These are phyloP conservation scores for Alternaria infectoria DNA, from an alignment of 2,329 filamentous ascomycete genomes.

Conservation along the genomic window DNA sequence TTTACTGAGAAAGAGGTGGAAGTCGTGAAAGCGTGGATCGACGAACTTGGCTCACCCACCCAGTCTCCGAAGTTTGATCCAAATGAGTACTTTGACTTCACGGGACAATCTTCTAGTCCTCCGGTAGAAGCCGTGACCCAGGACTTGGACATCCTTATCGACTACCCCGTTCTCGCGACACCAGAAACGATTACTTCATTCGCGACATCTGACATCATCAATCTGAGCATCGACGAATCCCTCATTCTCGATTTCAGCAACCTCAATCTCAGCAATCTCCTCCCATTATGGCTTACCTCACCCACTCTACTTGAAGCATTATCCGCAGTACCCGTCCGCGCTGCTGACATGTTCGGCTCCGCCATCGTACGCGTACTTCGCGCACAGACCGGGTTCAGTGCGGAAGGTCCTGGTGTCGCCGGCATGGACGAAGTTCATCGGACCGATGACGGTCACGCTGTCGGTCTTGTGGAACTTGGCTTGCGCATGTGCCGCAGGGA, in stretches of 20 bases:
- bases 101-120: constrained; percentile 2
- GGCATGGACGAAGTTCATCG: constrained; percentile 51
- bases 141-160: constrained; percentile 6
- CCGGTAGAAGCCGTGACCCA: neutral
- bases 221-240: neutral
- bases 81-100: constrained; percentile 29
- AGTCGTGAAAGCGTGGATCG: constrained; percentile 51
- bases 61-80: constrained; percentile 8
- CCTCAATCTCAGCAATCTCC: constrained; percentile 19
- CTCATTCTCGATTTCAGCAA: neutral
- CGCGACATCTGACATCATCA: neutral
- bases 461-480: constrained; percentile 45
- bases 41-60: constrained; percentile 32
- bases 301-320: constrained; percentile 48
- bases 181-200: neutral
- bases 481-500: constrained; percentile 33
- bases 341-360: constrained; percentile 41
- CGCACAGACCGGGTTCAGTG: constrained; percentile 49
- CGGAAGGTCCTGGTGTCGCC: constrained; percentile 44
- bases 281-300: constrained; percentile 51
- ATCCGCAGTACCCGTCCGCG: constrained; percentile 45
- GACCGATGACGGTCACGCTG: constrained; percentile 21
- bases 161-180: constrained; percentile 17
- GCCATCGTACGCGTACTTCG: constrained; percentile 49
- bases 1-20: constrained; percentile 55